phyloP scores from a whole-genome alignment of 208 protist species.

The Vickermania ingenoplastis region DNA sequence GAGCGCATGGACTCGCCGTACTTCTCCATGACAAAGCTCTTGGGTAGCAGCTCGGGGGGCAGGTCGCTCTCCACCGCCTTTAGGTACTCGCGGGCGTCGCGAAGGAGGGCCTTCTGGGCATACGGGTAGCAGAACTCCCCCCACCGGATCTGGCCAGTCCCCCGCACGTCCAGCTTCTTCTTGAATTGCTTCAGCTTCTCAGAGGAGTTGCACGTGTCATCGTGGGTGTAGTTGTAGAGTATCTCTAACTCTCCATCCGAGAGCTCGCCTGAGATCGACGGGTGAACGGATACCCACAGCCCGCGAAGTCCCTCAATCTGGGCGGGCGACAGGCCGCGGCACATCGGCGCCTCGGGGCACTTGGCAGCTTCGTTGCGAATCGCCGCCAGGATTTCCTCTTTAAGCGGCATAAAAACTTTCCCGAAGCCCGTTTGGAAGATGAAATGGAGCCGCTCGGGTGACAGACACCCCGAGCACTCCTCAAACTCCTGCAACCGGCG shows the following conservation, averaged over 20 bases:
- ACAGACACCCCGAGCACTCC: constrained; percentile 28
- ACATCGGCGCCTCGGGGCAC: constrained; percentile 13
- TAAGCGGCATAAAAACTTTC: constrained; percentile 13
- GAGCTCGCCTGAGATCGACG: constrained; percentile 21
- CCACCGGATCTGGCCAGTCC: constrained; percentile 24
- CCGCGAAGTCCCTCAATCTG: constrained; percentile 42
- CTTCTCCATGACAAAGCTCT: constrained; percentile 10
- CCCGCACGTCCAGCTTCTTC: constrained; percentile 19
- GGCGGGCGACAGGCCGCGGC: constrained; percentile 10
- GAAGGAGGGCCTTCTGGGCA: constrained; percentile 25
- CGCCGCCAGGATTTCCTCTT: constrained; percentile 11
- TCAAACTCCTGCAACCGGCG: constrained; percentile 18
- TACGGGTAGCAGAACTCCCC: constrained; percentile 59
- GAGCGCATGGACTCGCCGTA: constrained; percentile 14
- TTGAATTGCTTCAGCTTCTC: constrained; percentile 24
- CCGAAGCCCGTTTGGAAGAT: constrained; percentile 18
- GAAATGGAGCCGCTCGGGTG: constrained; percentile 22
- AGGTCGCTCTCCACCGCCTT: constrained; percentile 10
- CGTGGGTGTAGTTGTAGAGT: constrained; percentile 44
- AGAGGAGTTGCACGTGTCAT: constrained; percentile 6
- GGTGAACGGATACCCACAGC: constrained; percentile 41
- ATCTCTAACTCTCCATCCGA: constrained; percentile 26
- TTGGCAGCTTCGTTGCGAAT: constrained; percentile 12
- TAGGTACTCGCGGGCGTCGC: constrained; percentile 14
- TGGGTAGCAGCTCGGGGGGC: constrained; percentile 21